Evolutionary conservation across 1,284 basidiomycete species (phyloP).

Genomic region (Apiotrichum porosum): DNA sequence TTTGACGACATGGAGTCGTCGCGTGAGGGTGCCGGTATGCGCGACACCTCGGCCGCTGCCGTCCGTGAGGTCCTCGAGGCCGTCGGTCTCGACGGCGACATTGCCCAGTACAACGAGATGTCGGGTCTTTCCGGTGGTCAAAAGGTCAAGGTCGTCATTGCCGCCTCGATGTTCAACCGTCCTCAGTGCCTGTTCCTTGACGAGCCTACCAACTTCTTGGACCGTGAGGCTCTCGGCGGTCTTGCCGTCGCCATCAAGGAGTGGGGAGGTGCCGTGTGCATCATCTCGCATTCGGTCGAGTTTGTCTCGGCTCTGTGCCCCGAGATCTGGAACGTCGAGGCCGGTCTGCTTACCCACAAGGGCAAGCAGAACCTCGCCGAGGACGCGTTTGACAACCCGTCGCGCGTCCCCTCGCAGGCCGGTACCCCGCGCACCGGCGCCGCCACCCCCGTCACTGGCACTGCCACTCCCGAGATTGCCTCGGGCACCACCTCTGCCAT

Average conservation of each 20-base stretch:
- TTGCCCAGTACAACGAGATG: slow-evolving; percentile 95
- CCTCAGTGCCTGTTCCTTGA: slow-evolving; percentile 56
- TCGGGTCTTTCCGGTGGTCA: slow-evolving; percentile 89
- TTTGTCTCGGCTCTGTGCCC: slow-evolving; percentile 81
- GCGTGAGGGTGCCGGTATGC: slow-evolving; percentile 81
- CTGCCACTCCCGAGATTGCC: slow-evolving; percentile 42
- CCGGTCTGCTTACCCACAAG: slow-evolving; percentile 68
- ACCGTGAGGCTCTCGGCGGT: slow-evolving; percentile 60
- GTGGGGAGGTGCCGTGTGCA: slow-evolving; percentile 94
- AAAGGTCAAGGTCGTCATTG: slow-evolving; percentile 84
- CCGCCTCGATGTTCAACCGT: slow-evolving; percentile 87
- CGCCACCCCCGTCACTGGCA: slow-evolving; percentile 40
- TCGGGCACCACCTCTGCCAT: slow-evolving; percentile 26
- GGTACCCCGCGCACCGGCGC: slow-evolving; percentile 43
- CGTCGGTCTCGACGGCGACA: slow-evolving; percentile 93
- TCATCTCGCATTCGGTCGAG: slow-evolving; percentile 92
- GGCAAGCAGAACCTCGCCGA: slow-evolving; percentile 81
- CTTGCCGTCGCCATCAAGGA: slow-evolving; percentile 93
- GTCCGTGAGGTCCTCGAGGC: slow-evolving; percentile 88
- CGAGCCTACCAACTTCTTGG: slow-evolving; percentile 97
- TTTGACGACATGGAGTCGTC: slow-evolving; percentile 97
- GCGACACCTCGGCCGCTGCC: slow-evolving; percentile 72
- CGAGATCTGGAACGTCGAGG: slow-evolving; percentile 54
- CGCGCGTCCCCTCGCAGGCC: slow-evolving; percentile 39
- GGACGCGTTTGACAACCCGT: slow-evolving; percentile 59